phyloP scores from a whole-genome alignment of 2,329 filamentous ascomycete genomes.

The Arthrobotrys iridis region DNA sequence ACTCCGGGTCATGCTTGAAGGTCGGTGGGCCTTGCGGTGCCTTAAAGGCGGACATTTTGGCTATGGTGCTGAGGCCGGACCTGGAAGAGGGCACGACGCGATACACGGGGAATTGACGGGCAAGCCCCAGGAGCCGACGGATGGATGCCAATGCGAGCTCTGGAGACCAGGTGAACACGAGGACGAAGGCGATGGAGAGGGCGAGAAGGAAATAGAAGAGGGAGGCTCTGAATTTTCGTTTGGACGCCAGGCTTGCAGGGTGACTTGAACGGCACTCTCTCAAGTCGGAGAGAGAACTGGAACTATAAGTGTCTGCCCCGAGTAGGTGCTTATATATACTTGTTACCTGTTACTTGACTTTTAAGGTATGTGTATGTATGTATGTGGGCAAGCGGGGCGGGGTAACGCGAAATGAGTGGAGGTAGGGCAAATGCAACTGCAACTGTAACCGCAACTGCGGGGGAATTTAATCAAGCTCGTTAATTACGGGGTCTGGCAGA shows the following conservation, averaged over 20 bases:
- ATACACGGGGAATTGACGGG: conserved; percentile 47
- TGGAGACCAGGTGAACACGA: conserved; percentile 45
- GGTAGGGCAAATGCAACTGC: no score
- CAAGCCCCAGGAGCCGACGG: conserved; percentile 34
- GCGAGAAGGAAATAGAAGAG: conserved; percentile 36
- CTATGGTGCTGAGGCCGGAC: conserved; percentile 36
- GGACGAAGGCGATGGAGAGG: conserved; percentile 41
- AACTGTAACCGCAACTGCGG: no score
- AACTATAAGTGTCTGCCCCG: no score
- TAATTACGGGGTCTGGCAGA: no score
- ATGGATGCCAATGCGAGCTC: conserved; percentile 48
- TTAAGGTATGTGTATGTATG: neutral
- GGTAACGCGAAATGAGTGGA: no score
- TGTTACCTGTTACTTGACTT: neutral
- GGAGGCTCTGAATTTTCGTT: conserved; percentile 33
- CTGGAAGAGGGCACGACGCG: conserved; percentile 28
- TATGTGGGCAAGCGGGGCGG: no score
- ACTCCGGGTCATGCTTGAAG: conserved; percentile 78
- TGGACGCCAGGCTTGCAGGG: conserved; percentile 39
- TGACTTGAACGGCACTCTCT: conserved; percentile 5
- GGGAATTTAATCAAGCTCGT: no score
- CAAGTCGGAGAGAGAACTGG: neutral
- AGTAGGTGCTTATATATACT: neutral
- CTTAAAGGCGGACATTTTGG: conserved; percentile 50
- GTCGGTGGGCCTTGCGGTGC: conserved; percentile 79